Conservation (phyloP, 768 basidiomycete species). For the Holtermanniella nyarrowii region DNA sequence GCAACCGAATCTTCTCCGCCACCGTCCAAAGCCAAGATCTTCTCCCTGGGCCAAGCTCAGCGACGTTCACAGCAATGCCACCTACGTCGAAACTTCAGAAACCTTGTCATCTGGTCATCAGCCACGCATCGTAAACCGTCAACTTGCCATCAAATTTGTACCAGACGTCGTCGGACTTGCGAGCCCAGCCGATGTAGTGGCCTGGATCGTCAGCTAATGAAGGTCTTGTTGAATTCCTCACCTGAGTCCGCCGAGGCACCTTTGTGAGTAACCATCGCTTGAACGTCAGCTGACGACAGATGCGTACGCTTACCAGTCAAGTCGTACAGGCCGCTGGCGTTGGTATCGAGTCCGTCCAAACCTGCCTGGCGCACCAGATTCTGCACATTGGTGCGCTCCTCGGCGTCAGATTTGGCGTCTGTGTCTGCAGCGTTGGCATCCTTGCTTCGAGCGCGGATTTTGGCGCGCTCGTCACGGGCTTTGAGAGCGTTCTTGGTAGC, state of each 20-base stretch:
- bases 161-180: conserved; percentile 59
- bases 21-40: conserved; percentile 72
- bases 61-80: not conserved
- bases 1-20: conserved; percentile 83
- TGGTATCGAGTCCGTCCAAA: conserved; percentile 62
- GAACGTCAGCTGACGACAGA: conserved; percentile 4
- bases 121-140: not conserved
- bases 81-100: conserved; percentile 52
- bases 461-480: conserved; percentile 70
- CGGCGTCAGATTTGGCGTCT: conserved; percentile 48
- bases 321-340: conserved; percentile 75
- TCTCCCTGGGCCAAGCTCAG: conserved; percentile 52
- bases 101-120: conserved; percentile 59
- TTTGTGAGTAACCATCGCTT: conserved; percentile 93
- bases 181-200: conserved; percentile 88
- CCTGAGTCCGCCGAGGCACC: conserved; percentile 89
- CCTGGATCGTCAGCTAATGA: conserved; percentile 17
- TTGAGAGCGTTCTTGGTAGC: conserved; percentile 71
- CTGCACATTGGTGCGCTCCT: conserved; percentile 58
- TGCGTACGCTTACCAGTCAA: conserved; percentile 57
- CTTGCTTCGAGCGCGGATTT: conserved; percentile 68
- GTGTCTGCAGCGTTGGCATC: conserved; percentile 47
- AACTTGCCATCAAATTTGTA: conserved; percentile 73
- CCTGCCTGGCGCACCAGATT: conserved; percentile 49
- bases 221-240: conserved; percentile 8